phyloP scores from a whole-genome alignment of 1,284 basidiomycete species.

The Tylopilus orsonianus region DNA sequence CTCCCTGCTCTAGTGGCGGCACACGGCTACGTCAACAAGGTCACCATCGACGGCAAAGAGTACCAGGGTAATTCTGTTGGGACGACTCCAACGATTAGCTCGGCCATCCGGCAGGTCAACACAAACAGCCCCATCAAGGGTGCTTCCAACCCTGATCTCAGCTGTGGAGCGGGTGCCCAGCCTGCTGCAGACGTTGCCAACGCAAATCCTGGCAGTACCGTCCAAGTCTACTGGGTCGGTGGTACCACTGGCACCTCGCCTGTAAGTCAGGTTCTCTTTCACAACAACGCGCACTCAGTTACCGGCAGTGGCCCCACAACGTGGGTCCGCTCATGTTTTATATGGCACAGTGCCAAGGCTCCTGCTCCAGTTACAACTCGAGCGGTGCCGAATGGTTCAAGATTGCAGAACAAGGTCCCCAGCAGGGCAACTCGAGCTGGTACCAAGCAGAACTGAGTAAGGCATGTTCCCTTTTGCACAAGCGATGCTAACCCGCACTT shows the following conservation, averaged over 20 bases:
- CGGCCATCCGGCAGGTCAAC: constrained; percentile 36
- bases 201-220: constrained; percentile 41
- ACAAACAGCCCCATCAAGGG: constrained; percentile 42
- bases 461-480: background rate
- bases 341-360: constrained; percentile 36
- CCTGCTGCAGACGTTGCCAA: constrained; percentile 36
- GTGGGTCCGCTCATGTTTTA: constrained; percentile 40
- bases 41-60: constrained; percentile 35
- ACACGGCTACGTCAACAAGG: constrained; percentile 31
- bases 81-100: constrained; percentile 17
- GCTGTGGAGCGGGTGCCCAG: constrained; percentile 42
- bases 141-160: constrained; percentile 36
- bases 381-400: constrained; percentile 39
- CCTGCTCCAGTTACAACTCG: constrained; percentile 35
- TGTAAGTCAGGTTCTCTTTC: constrained; percentile 18
- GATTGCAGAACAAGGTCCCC: constrained; percentile 36
- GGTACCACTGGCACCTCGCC: constrained; percentile 21
- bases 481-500: background rate
- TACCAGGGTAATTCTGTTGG: constrained; percentile 36
- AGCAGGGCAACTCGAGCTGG: constrained; percentile 34
- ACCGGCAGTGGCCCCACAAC: constrained; percentile 38
- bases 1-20: constrained; percentile 29
- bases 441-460: constrained; percentile 41
- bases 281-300: background rate
- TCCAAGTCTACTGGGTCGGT: constrained; percentile 34